Conservation (phyloP, 805 yeast genomes). For the Yamadazyma insecticola region DNA sequence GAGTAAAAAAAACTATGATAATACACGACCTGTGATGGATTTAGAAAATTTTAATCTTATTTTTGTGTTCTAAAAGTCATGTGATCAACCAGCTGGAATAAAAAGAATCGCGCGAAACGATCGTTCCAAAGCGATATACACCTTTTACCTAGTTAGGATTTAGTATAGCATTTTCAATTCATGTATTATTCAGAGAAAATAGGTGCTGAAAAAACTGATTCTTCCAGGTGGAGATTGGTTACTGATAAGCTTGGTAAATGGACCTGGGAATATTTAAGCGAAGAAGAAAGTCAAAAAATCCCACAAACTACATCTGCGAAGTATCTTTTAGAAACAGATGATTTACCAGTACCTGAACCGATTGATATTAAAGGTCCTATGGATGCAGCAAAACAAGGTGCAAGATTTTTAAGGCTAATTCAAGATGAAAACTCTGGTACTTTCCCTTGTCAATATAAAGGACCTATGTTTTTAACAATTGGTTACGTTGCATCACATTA, state of each 20-base stretch:
- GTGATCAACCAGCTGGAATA: too few species aligned
- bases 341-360: conserved; percentile 35
- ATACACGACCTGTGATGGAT: too few species aligned
- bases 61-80: too few species aligned
- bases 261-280: conserved; percentile 66
- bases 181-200: conserved; percentile 61
- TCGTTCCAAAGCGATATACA: too few species aligned
- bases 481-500: conserved; percentile 79
- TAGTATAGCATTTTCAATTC: too few species aligned
- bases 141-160: too few species aligned
- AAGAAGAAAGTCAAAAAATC: conserved; percentile 31
- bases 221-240: conserved; percentile 66
- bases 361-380: conserved; percentile 40
- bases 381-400: conserved; percentile 71
- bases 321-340: conserved; percentile 45
- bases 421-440: conserved; percentile 77
- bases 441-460: conserved; percentile 90
- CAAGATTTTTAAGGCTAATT: conserved; percentile 58
- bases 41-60: too few species aligned
- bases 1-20: too few species aligned
- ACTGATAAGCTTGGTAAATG: conserved; percentile 72
- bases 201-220: conserved; percentile 67
- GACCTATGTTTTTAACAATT: conserved; percentile 96
- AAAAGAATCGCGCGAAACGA: too few species aligned
- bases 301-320: conserved; percentile 55